Conservation (phyloP, 441 rosid species). For the Biscutella laevigata region DNA sequence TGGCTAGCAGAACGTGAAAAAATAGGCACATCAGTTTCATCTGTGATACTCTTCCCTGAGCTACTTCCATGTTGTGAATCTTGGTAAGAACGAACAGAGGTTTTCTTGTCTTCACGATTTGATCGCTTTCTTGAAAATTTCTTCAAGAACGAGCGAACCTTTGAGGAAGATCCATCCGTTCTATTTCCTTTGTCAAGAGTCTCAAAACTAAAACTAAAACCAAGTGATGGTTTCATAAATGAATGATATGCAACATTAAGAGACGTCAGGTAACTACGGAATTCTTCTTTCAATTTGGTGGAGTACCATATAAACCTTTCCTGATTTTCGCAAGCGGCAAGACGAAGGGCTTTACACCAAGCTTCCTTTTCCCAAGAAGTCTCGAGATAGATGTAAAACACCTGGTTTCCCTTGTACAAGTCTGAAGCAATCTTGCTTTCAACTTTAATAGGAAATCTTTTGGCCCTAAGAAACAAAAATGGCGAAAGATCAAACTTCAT, state of each 20-base stretch:
- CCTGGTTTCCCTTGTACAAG: conserved; percentile 51
- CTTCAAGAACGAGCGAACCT: conserved; percentile 57
- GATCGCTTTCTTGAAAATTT: conserved; percentile 57
- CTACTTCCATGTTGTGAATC: conserved; percentile 34
- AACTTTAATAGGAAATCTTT: conserved; percentile 71
- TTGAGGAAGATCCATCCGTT: conserved; percentile 57
- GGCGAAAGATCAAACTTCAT: background rate
- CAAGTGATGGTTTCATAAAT: conserved; percentile 53
- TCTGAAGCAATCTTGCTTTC: conserved; percentile 54
- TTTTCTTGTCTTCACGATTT: conserved; percentile 52
- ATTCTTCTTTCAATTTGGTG: conserved; percentile 47
- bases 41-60: conserved; percentile 32
- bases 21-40: conserved; percentile 31
- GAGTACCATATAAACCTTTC: conserved; percentile 50
- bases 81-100: conserved; percentile 25
- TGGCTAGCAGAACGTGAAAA: conserved; percentile 36
- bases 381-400: conserved; percentile 66
- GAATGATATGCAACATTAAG: conserved; percentile 59
- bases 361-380: conserved; percentile 98
- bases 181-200: conserved; percentile 41
- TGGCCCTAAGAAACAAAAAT: conserved; percentile 48
- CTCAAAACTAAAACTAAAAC: conserved; percentile 42
- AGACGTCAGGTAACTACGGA: conserved; percentile 51
- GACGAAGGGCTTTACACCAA: conserved; percentile 94
- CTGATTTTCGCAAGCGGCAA: conserved; percentile 63